A percentile compares a stretch with the other conserved stretches of the same genome.
Conservation (phyloP, 495 filamentous ascomycete genomes). For the Amorphotheca resinae region DNA sequence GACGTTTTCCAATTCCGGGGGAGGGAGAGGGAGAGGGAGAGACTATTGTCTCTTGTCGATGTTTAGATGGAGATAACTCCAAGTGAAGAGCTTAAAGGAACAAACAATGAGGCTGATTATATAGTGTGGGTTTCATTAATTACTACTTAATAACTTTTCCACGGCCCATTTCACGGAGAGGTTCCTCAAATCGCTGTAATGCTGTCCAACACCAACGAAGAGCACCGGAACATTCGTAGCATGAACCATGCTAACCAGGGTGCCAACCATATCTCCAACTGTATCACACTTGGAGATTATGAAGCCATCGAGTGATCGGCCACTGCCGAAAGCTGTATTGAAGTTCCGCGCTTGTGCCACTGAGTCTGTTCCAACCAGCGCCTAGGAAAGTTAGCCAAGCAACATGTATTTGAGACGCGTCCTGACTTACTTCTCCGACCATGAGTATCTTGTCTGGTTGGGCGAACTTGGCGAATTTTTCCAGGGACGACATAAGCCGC, state of each 20-base stretch:
- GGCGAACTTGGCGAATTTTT: slow-evolving; percentile 94
- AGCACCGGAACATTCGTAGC: slow-evolving; percentile 91
- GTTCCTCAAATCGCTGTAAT: slow-evolving; percentile 90
- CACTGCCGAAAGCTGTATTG: slow-evolving; percentile 78
- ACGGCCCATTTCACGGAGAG: slow-evolving; percentile 89
- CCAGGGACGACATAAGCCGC: slow-evolving; percentile 83
- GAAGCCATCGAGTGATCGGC: slow-evolving; percentile 76
- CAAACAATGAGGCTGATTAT: too few relatives aligned
- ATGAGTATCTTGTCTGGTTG: slow-evolving; percentile 96
- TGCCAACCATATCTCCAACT: slow-evolving; percentile 91
- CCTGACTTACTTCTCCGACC: slow-evolving; percentile 69
- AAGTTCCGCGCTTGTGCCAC: slow-evolving; percentile 94
- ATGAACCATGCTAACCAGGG: slow-evolving; percentile 93
- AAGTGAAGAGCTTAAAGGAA: too few relatives aligned
- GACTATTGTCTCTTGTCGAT: too few relatives aligned
- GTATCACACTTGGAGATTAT: slow-evolving; percentile 99
- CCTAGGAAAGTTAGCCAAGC: slow-evolving; percentile 25
- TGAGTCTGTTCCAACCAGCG: slow-evolving; percentile 85
- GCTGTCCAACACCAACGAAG: slow-evolving; percentile 85
- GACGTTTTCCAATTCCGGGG: too few relatives aligned
- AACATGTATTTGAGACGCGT: neutral
- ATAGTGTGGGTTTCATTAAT: too few relatives aligned
- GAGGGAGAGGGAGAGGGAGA: too few relatives aligned
- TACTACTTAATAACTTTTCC: slow-evolving; percentile 49
- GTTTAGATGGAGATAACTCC: too few relatives aligned